phyloP scores from a whole-genome alignment of 1,139 yeast species.

The Geotrichum macrosporum region DNA sequence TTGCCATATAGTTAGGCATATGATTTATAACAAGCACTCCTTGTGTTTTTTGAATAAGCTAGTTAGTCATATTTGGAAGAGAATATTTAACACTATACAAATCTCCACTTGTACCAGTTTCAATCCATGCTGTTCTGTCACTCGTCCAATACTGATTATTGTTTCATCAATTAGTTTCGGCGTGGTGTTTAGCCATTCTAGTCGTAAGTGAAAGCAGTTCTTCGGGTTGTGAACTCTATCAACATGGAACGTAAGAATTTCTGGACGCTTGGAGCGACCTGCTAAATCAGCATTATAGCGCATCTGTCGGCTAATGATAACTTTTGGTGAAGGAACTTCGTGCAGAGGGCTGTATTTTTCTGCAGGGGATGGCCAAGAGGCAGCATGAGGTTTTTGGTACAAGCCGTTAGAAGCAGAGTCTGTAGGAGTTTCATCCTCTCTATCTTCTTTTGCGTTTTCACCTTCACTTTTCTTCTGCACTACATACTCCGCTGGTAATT shows the following conservation, averaged over 20 bases:
- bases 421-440: constrained; percentile 15
- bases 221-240: constrained; percentile 93
- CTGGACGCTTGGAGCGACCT: constrained; percentile 66
- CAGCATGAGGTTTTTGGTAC: constrained; percentile 10
- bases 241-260: constrained; percentile 75
- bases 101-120: constrained; percentile 84
- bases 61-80: no score
- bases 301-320: constrained; percentile 56
- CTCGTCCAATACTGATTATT: constrained; percentile 72
- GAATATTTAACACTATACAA: no score
- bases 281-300: constrained; percentile 73
- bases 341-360: neutral
- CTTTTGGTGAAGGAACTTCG: constrained; percentile 30
- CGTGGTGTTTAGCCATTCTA: constrained; percentile 92
- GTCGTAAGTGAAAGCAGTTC: constrained; percentile 83
- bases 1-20: no score
- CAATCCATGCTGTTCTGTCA: constrained; percentile 82
- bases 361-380: constrained; percentile 5
- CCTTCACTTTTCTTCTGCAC: constrained; percentile 9
- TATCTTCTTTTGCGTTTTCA: neutral
- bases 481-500: constrained; percentile 55
- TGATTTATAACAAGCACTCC: no score
- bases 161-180: constrained; percentile 85
- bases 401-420: constrained; percentile 7
- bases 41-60: no score